Percentiles rank a stretch among this genome's conserved stretches.
phyloP scores from a whole-genome alignment of 345 rosid genomes.

The Bruguiera gymnorhiza region DNA sequence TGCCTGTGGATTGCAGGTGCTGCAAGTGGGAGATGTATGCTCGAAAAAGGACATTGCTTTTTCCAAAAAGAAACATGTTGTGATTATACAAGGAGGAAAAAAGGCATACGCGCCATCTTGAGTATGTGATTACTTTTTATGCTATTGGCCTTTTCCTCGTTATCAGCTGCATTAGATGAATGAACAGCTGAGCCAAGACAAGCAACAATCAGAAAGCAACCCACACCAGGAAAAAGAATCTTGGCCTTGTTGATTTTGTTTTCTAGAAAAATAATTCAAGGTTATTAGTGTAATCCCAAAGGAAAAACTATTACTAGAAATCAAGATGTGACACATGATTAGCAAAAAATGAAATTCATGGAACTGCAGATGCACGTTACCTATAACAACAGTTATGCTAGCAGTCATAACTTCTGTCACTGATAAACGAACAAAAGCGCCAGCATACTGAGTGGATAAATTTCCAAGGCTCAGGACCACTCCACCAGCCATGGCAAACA shows the following conservation, averaged over 20 bases:
- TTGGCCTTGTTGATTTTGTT: slow-evolving; percentile 70
- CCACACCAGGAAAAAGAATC: slow-evolving; percentile 77
- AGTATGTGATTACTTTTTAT: slow-evolving; percentile 26
- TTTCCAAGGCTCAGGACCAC: slow-evolving; percentile 72
- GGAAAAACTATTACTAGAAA: neutral
- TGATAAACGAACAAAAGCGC: slow-evolving; percentile 81
- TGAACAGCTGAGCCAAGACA: slow-evolving; percentile 79
- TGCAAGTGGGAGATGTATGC: too few relatives aligned
- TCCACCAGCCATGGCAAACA: slow-evolving; percentile 82
- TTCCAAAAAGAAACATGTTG: too few relatives aligned
- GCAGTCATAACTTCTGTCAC: slow-evolving; percentile 72
- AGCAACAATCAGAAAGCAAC: slow-evolving; percentile 76
- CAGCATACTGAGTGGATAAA: slow-evolving; percentile 67
- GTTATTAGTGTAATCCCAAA: slow-evolving; percentile 53
- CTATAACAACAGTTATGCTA: slow-evolving; percentile 77
- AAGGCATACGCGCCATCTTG: slow-evolving; percentile 29
- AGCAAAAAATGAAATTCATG: neutral
- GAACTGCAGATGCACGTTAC: slow-evolving; percentile 19
- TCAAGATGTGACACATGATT: neutral
- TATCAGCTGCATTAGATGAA: slow-evolving; percentile 69
- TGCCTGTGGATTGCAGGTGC: too few relatives aligned
- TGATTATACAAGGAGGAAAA: neutral
- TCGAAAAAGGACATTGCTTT: too few relatives aligned
- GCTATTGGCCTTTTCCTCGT: slow-evolving; percentile 49
- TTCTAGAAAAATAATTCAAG: slow-evolving; percentile 75